Evolutionary conservation across 371 early-diverging fungal genomes (phyloP).

Genomic region (Lichtheimia ornata): DNA sequence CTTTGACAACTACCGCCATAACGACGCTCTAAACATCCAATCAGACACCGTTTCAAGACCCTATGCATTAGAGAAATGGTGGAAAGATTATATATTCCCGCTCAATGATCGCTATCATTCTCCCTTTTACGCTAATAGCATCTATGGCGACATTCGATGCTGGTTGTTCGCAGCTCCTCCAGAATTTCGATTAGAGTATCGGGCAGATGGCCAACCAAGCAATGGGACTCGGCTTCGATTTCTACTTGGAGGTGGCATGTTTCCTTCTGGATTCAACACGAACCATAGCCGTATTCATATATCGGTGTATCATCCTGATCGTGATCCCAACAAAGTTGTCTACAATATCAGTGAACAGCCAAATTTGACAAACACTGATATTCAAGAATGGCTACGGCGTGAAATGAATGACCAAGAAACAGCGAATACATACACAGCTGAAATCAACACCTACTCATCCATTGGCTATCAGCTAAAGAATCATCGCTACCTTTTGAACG

Average conservation of each 20-base stretch:
- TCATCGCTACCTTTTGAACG: neutral
- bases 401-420: neutral
- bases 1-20: slow-evolving; percentile 18
- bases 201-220: neutral
- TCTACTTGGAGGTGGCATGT: neutral
- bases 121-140: neutral
- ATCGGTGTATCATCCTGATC: neutral
- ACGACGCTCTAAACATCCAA: slow-evolving; percentile 2
- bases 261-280: neutral
- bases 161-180: slow-evolving; percentile 1
- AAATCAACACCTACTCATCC: slow-evolving; percentile 1
- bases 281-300: neutral
- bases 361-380: neutral
- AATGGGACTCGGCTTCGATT: slow-evolving; percentile 1
- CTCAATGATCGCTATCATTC: neutral
- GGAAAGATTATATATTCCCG: neutral
- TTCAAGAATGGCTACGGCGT: neutral
- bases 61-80: neutral
- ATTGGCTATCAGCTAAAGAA: neutral
- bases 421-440: neutral
- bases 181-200: neutral
- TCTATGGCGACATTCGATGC: neutral
- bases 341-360: neutral
- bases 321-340: neutral
- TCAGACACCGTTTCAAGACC: neutral